Conservation (phyloP, 78 protist genomes). For the Emiliania huxleyi region DNA sequence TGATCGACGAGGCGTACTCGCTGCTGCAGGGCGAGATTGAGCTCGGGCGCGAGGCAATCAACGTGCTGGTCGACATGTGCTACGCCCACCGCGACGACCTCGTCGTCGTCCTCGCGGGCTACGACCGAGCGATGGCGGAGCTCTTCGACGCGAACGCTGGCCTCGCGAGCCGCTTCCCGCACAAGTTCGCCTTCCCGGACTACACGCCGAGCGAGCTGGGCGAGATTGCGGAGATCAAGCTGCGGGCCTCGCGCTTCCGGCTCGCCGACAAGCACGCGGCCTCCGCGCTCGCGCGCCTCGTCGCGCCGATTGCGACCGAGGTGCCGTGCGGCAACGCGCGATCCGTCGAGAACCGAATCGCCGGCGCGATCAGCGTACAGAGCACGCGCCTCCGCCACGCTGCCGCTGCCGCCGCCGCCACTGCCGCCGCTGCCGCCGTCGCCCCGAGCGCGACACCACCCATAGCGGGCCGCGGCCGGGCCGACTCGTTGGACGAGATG, state of each 20-base stretch:
- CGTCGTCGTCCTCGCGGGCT: constrained; percentile 15
- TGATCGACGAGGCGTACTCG: constrained; percentile 47
- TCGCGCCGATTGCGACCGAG: too few species aligned
- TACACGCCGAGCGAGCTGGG: not conserved
- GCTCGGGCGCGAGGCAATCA: not conserved
- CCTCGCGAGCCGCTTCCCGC: constrained; percentile 26
- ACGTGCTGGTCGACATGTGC: not conserved
- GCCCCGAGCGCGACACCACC: too few species aligned
- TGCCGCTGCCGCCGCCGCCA: too few species aligned
- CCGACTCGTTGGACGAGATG: too few species aligned
- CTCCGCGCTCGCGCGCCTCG: too few species aligned
- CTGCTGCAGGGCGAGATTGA: not conserved
- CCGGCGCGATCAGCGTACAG: too few species aligned
- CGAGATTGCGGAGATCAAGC: constrained; percentile 7
- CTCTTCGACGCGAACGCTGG: not conserved
- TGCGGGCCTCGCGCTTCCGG: not conserved
- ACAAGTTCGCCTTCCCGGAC: not conserved
- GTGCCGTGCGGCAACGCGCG: too few species aligned
- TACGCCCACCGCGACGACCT: constrained; percentile 9
- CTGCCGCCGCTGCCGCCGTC: too few species aligned
- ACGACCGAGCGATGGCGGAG: not conserved
- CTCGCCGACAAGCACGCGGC: not conserved
- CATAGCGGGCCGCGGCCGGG: too few species aligned
- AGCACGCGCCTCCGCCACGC: too few species aligned
- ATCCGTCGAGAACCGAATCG: too few species aligned